These are phyloP conservation scores for Botrytis hyacinthi DNA, from an alignment of 2,329 filamentous ascomycete species.

Conservation along the genomic window DNA sequence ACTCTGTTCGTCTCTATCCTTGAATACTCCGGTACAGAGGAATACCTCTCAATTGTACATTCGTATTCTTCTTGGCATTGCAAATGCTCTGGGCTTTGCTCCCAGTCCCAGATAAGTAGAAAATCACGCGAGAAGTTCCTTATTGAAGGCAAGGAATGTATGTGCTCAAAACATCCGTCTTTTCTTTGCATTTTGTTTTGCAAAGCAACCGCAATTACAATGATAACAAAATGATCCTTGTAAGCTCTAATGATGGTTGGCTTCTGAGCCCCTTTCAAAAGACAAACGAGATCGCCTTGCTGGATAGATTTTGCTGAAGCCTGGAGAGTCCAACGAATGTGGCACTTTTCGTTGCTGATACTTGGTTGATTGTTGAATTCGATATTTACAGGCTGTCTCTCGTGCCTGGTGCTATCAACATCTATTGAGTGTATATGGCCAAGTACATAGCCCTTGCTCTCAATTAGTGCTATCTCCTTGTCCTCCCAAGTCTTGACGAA, in stretches of 20 bases:
- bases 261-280: background rate
- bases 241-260: background rate
- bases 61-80: background rate
- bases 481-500: background rate
- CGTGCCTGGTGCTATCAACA: background rate
- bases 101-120: background rate
- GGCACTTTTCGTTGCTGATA: background rate
- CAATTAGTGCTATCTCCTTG: background rate
- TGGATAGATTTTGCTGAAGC: background rate
- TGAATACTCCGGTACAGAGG: background rate
- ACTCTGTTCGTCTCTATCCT: background rate
- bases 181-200: background rate
- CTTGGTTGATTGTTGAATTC: background rate
- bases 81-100: rapidly evolving
- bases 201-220: background rate
- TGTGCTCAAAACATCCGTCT: background rate
- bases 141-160: background rate
- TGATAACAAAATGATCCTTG: background rate
- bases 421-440: background rate
- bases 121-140: background rate
- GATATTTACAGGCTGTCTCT: background rate
- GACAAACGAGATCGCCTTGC: background rate
- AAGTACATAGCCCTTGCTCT: background rate
- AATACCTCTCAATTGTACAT: background rate
- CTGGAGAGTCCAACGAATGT: background rate